Percentiles rank a stretch among this genome's conserved stretches.
These are phyloP conservation scores for Corynascus novoguineensis DNA, from an alignment of 495 filamentous ascomycete genomes.

Conservation along the genomic window DNA sequence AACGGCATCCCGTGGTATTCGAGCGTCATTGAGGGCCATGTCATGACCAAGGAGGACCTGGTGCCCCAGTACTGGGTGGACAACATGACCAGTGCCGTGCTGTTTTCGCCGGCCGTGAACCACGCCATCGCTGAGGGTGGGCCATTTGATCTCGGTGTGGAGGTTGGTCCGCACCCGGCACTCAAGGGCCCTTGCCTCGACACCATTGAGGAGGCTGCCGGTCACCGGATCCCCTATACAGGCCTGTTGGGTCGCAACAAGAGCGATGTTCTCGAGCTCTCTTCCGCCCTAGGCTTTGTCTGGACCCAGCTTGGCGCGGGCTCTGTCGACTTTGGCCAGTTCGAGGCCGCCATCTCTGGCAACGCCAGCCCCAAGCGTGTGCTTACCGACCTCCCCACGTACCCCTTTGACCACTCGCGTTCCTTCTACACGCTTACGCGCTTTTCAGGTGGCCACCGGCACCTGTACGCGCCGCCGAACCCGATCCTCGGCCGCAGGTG, in stretches of 20 bases:
- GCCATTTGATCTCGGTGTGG: neutral
- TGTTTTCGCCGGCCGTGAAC: neutral
- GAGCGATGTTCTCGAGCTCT: conserved; percentile 22
- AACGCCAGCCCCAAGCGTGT: neutral
- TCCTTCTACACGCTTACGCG: conserved; percentile 46
- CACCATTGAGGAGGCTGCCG: neutral
- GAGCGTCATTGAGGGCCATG: neutral
- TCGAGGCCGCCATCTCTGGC: neutral
- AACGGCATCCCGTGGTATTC: neutral
- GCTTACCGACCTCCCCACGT: conserved; percentile 40
- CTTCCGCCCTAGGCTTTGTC: conserved; percentile 29
- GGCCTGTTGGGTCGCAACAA: neutral
- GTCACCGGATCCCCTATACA: neutral
- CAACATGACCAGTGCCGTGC: neutral
- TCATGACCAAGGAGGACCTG: neutral
- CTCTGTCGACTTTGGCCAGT: neutral
- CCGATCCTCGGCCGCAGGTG: conserved; percentile 41
- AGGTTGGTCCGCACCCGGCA: neutral
- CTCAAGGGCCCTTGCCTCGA: neutral
- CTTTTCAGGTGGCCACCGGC: conserved; percentile 20
- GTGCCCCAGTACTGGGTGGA: neutral
- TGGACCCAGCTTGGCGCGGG: conserved; percentile 23
- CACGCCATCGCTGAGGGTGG: neutral
- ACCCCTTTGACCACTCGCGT: conserved; percentile 45
- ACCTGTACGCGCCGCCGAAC: conserved; percentile 25